Percentiles rank a stretch among this genome's conserved stretches.
Conservation (phyloP, 1,284 basidiomycete genomes). For the Stygiomarasmius scandens region DNA sequence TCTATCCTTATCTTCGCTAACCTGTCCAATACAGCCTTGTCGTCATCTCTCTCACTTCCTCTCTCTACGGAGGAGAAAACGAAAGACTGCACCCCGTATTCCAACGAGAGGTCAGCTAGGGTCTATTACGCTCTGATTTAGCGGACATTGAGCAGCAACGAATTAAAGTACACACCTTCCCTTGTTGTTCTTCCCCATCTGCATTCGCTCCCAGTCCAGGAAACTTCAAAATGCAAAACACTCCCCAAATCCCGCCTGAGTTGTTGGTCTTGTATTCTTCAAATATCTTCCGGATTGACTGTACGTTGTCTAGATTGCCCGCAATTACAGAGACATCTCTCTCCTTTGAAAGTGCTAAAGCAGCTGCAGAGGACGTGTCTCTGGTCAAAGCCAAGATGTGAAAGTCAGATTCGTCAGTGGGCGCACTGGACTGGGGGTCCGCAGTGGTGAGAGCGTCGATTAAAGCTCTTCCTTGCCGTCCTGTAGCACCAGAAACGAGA, state of each 20-base stretch:
- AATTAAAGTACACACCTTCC: slow-evolving; percentile 32
- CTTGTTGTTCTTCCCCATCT: slow-evolving; percentile 41
- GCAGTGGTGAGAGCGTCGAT: neutral
- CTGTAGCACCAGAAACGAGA: neutral
- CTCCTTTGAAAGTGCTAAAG: slow-evolving; percentile 27
- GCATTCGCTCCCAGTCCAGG: slow-evolving; percentile 43
- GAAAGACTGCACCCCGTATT: slow-evolving; percentile 36
- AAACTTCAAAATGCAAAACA: slow-evolving; percentile 40
- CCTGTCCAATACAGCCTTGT: slow-evolving; percentile 29
- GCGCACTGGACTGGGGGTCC: neutral
- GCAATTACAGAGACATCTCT: neutral
- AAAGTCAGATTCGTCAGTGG: slow-evolving; percentile 20
- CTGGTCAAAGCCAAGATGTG: slow-evolving; percentile 44
- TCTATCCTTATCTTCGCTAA: slow-evolving; percentile 43
- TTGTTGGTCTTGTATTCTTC: slow-evolving; percentile 23
- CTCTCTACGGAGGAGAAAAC: slow-evolving; percentile 41
- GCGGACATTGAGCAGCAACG: neutral
- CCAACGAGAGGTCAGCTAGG: slow-evolving; percentile 33
- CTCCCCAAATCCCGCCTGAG: slow-evolving; percentile 36
- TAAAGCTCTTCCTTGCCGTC: neutral
- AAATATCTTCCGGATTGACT: slow-evolving; percentile 37
- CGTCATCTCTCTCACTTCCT: slow-evolving; percentile 36
- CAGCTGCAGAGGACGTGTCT: slow-evolving; percentile 31
- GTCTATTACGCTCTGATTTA: neutral
- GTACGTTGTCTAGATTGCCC: slow-evolving; percentile 34